phyloP scores from a whole-genome alignment of 139 green algal genomes.

The Nannochloris sp. region DNA sequence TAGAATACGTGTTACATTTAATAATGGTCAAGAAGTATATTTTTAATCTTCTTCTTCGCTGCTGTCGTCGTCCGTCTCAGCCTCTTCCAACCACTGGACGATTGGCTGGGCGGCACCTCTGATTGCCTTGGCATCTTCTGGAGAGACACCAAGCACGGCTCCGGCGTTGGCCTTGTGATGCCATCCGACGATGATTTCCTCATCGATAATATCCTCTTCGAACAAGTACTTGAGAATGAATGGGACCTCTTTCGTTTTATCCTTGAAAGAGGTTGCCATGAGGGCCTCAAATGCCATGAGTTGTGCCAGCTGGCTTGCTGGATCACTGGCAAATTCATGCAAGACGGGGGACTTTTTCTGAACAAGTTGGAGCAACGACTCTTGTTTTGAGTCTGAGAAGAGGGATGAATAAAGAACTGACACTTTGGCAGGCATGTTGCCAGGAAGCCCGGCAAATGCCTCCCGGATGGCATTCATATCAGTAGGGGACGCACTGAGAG shows the following conservation, averaged over 20 bases:
- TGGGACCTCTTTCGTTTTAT: conserved; percentile 45
- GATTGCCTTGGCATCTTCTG: conserved; percentile 38
- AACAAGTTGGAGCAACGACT: conserved; percentile 10
- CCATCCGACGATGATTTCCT: conserved; percentile 79
- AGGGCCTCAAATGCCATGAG: conserved; percentile 72
- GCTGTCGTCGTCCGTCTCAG: conserved; percentile 45
- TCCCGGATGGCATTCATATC: conserved; percentile 28
- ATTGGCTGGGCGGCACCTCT: conserved; percentile 57
- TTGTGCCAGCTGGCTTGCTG: conserved; percentile 54
- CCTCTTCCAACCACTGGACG: conserved; percentile 68
- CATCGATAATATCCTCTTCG: conserved; percentile 79
- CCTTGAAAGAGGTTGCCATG: conserved; percentile 22
- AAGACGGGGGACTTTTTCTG: background rate
- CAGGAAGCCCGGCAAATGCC: conserved; percentile 6
- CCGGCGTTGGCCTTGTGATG: conserved; percentile 40
- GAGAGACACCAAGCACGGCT: conserved; percentile 49
- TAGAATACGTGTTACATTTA: too few species aligned
- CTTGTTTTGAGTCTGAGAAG: conserved; percentile 14
- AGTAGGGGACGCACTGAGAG: conserved; percentile 26
- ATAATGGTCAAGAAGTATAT: too few species aligned
- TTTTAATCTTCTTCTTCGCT: conserved; percentile 15
- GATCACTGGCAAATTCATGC: conserved; percentile 23
- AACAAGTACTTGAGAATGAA: conserved; percentile 83
- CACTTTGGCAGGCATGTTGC: conserved; percentile 33
- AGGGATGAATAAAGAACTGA: conserved; percentile 41